phyloP scores from a whole-genome alignment of 1,284 basidiomycete species.

The Athelia psychrophila region DNA sequence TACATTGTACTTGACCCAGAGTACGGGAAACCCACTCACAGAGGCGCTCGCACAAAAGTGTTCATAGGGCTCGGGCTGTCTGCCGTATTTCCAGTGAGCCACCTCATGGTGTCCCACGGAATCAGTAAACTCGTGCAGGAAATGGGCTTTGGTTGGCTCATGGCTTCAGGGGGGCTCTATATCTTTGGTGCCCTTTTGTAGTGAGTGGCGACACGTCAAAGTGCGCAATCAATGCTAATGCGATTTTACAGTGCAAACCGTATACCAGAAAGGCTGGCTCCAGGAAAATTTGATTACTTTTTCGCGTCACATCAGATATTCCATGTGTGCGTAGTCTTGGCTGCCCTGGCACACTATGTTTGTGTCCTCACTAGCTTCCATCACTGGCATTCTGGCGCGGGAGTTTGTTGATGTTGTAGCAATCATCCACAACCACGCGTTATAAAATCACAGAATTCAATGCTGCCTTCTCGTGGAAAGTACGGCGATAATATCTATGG shows the following conservation, averaged over 20 bases:
- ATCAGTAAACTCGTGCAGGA: conserved; percentile 49
- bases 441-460: too few relatives aligned
- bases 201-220: conserved; percentile 48
- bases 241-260: conserved; percentile 63
- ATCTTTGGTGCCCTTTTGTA: conserved; percentile 79
- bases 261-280: conserved; percentile 76
- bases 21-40: conserved; percentile 74
- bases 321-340: conserved; percentile 78
- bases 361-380: conserved; percentile 55
- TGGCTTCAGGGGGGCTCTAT: conserved; percentile 69
- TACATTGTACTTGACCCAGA: conserved; percentile 80
- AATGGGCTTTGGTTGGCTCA: conserved; percentile 70
- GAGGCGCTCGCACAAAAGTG: conserved; percentile 75
- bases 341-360: conserved; percentile 74
- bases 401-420: too few relatives aligned
- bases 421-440: too few relatives aligned
- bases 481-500: too few relatives aligned
- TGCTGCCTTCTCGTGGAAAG: too few relatives aligned
- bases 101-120: conserved; percentile 63
- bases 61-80: conserved; percentile 82
- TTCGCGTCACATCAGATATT: conserved; percentile 87
- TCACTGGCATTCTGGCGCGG: conserved; percentile 48
- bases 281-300: conserved; percentile 81
- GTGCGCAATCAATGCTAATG: conserved; percentile 10
- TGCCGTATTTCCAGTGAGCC: conserved; percentile 69